Conservation (phyloP, 306 rosid species). For the Psophocarpus tetragonolobus region DNA sequence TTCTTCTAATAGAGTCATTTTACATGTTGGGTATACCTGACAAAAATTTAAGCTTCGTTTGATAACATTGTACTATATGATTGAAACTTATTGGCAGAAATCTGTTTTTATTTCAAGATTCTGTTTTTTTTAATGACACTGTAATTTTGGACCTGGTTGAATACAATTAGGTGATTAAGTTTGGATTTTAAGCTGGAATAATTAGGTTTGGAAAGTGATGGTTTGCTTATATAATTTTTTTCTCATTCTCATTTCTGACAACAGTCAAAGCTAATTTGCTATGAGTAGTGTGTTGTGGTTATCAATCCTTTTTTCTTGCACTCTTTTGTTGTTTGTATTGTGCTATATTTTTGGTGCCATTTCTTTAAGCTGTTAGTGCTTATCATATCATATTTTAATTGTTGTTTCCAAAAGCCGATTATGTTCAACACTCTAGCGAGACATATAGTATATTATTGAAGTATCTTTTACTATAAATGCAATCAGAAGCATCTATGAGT, state of each 20-base stretch:
- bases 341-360: not conserved
- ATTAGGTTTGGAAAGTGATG: not conserved
- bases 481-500: not conserved
- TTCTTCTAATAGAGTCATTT: constrained; percentile 8
- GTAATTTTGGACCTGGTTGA: not conserved
- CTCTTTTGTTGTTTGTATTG: not conserved
- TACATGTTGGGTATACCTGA: not conserved
- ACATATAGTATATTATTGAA: not conserved
- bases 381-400: not conserved
- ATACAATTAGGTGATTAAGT: not conserved
- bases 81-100: not conserved
- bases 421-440: not conserved
- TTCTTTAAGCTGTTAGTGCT: not conserved
- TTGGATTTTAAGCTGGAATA: not conserved
- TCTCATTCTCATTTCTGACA: not conserved
- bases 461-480: not conserved
- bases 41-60: not conserved
- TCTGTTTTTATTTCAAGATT: not conserved
- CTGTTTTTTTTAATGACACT: not conserved
- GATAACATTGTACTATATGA: not conserved
- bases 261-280: not conserved
- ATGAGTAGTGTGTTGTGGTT: not conserved
- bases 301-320: not conserved
- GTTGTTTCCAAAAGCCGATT: not conserved
- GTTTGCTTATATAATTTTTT: not conserved